Evolutionary conservation across 306 rosid genomes (phyloP).

Genomic region (Ormosia emarginata): DNA sequence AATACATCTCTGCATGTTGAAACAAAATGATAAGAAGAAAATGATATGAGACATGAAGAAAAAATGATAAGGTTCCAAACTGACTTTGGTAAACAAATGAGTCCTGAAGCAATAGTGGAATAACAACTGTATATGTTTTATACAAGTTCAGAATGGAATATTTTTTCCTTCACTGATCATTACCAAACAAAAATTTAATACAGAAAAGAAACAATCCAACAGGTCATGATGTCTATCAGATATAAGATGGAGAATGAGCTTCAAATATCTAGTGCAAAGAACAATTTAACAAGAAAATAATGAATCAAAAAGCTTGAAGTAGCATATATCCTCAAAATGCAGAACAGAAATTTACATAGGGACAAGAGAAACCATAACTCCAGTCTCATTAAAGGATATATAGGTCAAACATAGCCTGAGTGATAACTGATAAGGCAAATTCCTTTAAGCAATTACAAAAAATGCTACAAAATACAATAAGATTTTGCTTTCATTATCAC

Average conservation of each 20-base stretch:
- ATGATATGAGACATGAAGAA: not conserved
- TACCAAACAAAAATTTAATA: not conserved
- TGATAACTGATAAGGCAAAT: not conserved
- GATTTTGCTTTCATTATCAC: not conserved
- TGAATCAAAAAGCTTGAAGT: not conserved
- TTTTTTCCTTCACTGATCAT: not conserved
- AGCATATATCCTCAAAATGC: not conserved
- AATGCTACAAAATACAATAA: not conserved
- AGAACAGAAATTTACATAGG: not conserved
- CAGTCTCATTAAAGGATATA: not conserved
- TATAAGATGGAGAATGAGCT: not conserved
- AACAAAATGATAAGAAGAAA: slow-evolving; percentile 11
- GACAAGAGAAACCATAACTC: not conserved
- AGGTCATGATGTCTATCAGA: not conserved
- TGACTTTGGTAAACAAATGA: no score
- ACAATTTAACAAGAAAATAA: not conserved
- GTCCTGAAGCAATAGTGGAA: not conserved
- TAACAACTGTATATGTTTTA: not conserved
- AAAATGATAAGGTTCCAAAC: not conserved
- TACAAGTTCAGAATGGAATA: not conserved
- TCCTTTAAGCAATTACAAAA: not conserved
- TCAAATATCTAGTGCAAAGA: not conserved
- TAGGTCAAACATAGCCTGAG: not conserved
- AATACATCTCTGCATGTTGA: slow-evolving; percentile 81
- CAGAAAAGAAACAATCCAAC: not conserved